These are phyloP conservation scores for Ceratocystis papillata DNA, from an alignment of 2,329 filamentous ascomycete genomes.

Conservation along the genomic window DNA sequence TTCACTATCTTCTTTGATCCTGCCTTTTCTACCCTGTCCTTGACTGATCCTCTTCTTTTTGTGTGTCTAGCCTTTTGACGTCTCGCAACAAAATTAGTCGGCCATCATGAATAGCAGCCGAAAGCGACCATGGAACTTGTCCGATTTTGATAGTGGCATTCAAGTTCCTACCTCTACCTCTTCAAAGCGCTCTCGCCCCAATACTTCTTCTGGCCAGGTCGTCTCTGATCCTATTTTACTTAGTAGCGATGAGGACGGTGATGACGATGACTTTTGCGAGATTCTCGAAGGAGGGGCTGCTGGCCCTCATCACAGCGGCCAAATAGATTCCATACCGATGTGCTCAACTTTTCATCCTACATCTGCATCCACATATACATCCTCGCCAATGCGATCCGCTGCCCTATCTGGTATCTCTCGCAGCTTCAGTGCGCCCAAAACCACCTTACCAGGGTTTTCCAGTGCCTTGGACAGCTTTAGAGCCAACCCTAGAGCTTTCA, in stretches of 20 bases:
- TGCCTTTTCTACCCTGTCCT: not conserved
- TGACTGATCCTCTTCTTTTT: not conserved
- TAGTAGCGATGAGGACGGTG: conserved; percentile 20
- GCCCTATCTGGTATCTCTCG: not conserved
- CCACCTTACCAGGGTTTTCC: not conserved
- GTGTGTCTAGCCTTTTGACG: not conserved
- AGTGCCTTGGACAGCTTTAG: not conserved
- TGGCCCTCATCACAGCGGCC: conserved; percentile 7
- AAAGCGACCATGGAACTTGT: conserved; percentile 4
- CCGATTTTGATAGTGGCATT: not conserved
- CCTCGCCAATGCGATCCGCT: not conserved
- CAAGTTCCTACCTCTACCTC: not conserved
- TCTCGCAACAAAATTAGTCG: not conserved
- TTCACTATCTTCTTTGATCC: not conserved
- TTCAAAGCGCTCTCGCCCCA: not conserved
- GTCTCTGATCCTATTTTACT: conserved; percentile 12
- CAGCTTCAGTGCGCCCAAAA: not conserved
- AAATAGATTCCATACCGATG: too few species aligned
- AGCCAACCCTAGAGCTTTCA: conserved; percentile 4
- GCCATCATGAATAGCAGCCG: not conserved
- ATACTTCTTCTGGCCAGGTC: not conserved
- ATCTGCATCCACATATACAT: not conserved
- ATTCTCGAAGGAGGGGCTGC: not conserved
- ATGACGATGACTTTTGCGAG: conserved; percentile 14
- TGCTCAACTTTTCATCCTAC: not conserved